Evolutionary conservation across 2,329 filamentous ascomycete species (phyloP), one percentile per base, ranked within the genome.

Genomic region (Colletotrichum caudatum): DNA sequence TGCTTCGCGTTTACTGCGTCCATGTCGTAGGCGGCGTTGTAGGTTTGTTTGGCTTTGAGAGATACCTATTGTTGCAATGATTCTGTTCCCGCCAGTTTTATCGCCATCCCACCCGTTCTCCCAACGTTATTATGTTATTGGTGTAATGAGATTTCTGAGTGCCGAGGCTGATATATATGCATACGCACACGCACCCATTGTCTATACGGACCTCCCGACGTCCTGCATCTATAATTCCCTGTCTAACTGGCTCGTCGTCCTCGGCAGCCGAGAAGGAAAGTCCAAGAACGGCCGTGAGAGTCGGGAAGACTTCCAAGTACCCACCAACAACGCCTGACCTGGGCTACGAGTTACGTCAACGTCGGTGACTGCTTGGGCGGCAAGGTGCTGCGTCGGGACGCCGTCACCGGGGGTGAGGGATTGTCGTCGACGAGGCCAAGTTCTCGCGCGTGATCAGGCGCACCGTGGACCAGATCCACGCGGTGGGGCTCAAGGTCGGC

Each of bases 351-450:
- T 89, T 89, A 90, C 66, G 84, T 91, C 67, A 88, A 89, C 70
- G 85, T 89, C 69, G 89, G 92, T 78, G 90, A 92, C 76, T 91
- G 89, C 80, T 92, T 86, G 87, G 83, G 83, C 9, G 74, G 84
- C 66, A 83, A 86, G 73, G 74, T 75, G 26, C 76, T 75, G 12
- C 71, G 76, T 5, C 81, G 86, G 7, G 81, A 87, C 73, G 76
- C 76, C n/a, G 77, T 68, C 6, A 87, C 82, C 0, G 74, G 81
- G 1, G 26, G 26, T 29, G 26, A 3, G 79, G 84, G 51, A 82
- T 89, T 5, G 77, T 85, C 4, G 82, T 85, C 0, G 84, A 90
- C 74, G 77, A 79, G 0, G 76, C 74, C 3, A 87, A 85, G 68
- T 92, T 91, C 69, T 90, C 90, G 0, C 80, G 84, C 23, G 90